A percentile compares a stretch with the other conserved stretches of the same genome.
phyloP scores from a whole-genome alignment of 2,329 filamentous ascomycete species.

The Trichoderma simmonsii region DNA sequence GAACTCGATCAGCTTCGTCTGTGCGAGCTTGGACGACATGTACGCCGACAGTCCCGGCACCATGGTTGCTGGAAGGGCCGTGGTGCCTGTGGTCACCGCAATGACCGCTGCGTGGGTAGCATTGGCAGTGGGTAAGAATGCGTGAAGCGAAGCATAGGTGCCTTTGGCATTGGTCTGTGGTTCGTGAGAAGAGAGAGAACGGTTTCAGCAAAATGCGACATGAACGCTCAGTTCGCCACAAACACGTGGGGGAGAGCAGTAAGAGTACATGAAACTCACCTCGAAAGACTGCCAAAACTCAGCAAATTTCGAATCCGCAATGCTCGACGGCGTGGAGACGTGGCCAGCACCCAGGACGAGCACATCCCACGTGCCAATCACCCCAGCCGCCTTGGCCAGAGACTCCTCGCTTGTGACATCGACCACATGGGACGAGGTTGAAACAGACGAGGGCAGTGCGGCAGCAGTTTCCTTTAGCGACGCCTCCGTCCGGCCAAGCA shows the following conservation, averaged over 20 bases:
- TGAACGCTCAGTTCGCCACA: neutral
- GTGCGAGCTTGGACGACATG: slow-evolving; percentile 13
- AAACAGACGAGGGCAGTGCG: neutral
- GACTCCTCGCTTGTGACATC: slow-evolving; percentile 6
- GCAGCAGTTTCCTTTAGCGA: slow-evolving; percentile 2
- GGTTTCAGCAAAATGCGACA: neutral
- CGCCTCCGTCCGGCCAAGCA: slow-evolving; percentile 2
- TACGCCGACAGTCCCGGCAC: slow-evolving; percentile 20
- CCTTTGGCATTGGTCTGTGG: slow-evolving; percentile 12
- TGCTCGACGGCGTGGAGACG: slow-evolving; percentile 19
- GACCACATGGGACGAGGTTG: neutral
- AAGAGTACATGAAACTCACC: slow-evolving; percentile 15
- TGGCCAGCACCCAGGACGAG: slow-evolving; percentile 22
- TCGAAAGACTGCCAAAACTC: slow-evolving; percentile 28
- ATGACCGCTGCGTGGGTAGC: slow-evolving; percentile 21
- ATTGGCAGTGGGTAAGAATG: slow-evolving; percentile 17
- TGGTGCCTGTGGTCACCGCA: slow-evolving; percentile 24
- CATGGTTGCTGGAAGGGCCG: slow-evolving; percentile 20
- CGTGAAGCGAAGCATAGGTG: slow-evolving; percentile 11
- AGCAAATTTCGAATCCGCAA: slow-evolving; percentile 19
- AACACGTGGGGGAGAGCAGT: neutral
- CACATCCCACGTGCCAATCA: slow-evolving; percentile 22
- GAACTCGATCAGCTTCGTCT: slow-evolving; percentile 27
- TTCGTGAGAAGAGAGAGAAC: neutral
- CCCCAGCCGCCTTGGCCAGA: slow-evolving; percentile 16